Evolutionary conservation across 2,329 filamentous ascomycete genomes (phyloP), one percentile per base, ranked within the genome.

Genomic region (Colletotrichum tropicicola): DNA sequence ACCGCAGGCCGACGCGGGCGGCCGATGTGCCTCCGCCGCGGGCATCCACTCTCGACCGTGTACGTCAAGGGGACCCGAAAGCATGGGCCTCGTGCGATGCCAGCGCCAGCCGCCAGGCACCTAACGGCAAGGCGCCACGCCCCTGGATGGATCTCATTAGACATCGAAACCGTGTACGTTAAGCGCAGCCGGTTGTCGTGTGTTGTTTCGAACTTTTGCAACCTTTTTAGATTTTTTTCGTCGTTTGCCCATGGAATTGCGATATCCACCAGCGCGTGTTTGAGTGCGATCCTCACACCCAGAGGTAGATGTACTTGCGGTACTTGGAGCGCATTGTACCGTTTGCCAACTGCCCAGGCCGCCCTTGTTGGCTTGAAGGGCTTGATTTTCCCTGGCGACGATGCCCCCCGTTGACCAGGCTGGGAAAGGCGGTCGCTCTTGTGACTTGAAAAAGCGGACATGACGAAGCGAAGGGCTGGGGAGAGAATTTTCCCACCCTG

Each of bases 91-190:
- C 32, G 58, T 44, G 51, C 49, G 37, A 39, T 63, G 59, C 48
- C 64, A 66, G 53, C 48, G 37, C 43, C 32, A 57, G 54, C 59
- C 64, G 61, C 56, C 63, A 62, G 43, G 49, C 63, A 66, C 52
- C 55, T 65, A 66, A 60, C 39, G 66, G 64, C 59, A 67, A 66
- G 54, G 66, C 66, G 63, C 49, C 48, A 59, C 59, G 59, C 57
- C 57, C 43, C 39, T 58, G 39, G 59, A 68, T 68, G 66, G 66
- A 68, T 68, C 64, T 52, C 47, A 68, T 68, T 68, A 68, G 64
- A 67, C 64, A 68, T 57, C 44, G 25, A 49, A 58, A 53, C 59
- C 67, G 65, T 68, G 65, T 67, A 67, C 52, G 67, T 67, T 55
- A 67, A 59, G 59, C 64, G 43, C 58, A 67, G 55, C 66, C 64